Conservation (phyloP, 345 rosid genomes). For the Draba incana region DNA sequence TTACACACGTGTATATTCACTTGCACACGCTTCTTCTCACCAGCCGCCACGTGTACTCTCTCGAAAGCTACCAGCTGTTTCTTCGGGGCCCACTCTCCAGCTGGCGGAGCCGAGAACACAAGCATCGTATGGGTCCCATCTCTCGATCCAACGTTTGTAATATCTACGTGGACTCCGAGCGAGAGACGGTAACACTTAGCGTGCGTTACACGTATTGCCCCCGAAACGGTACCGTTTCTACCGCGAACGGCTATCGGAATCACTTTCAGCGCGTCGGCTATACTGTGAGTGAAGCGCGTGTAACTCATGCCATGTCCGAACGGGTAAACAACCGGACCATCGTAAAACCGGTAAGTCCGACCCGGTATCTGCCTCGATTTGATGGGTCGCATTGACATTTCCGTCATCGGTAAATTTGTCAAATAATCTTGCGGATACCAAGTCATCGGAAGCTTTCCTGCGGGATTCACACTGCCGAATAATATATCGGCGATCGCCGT, state of each 20-base stretch:
- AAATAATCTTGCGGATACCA: constrained; percentile 86
- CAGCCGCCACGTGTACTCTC: constrained; percentile 62
- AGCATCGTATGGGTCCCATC: constrained; percentile 73
- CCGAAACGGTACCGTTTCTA: constrained; percentile 48
- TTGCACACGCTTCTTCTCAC: constrained; percentile 51
- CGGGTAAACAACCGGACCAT: constrained; percentile 76
- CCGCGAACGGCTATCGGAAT: constrained; percentile 58
- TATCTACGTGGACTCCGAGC: constrained; percentile 64
- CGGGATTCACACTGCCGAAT: constrained; percentile 76
- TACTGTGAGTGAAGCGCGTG: constrained; percentile 60
- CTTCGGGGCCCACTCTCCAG: constrained; percentile 66
- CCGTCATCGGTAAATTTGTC: constrained; percentile 73
- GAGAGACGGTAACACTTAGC: constrained; percentile 60
- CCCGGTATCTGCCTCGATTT: constrained; percentile 67
- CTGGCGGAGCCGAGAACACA: constrained; percentile 71
- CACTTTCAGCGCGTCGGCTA: constrained; percentile 59
- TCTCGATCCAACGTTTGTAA: constrained; percentile 61
- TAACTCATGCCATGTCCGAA: constrained; percentile 90
- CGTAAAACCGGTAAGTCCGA: constrained; percentile 83
- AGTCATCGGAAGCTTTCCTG: constrained; percentile 89
- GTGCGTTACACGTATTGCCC: constrained; percentile 72
- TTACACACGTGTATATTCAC: constrained; percentile 84
- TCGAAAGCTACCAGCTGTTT: constrained; percentile 77
- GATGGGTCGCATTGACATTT: constrained; percentile 79
- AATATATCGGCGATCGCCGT: constrained; percentile 79